Evolutionary conservation across 225 moss, liverwort and hornwort genomes (phyloP), one percentile per base, ranked within the genome.

Genomic region (Physcomitrium patens): DNA sequence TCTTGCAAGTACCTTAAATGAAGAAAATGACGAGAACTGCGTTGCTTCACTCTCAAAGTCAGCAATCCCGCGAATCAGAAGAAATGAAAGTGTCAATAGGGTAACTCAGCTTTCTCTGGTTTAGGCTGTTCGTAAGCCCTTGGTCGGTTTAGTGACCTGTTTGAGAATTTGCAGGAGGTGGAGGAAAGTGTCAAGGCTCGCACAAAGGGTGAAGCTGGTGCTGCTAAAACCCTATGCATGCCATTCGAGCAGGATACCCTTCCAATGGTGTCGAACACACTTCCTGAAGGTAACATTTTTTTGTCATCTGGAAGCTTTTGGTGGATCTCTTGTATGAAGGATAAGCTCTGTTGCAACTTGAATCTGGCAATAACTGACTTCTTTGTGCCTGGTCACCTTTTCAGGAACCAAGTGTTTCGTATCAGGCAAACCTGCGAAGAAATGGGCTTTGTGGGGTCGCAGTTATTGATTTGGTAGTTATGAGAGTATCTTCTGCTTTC

Each of bases 161-260:
- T 56, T 17, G 17, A 20, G 58, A 16, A 23, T 70, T 66, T 48
- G 52, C 71, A 94, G 96, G 91, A 81, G 70, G 92, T 97, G 31
- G 94, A 97, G 82, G 92, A 97, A 70, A 84, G 81, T 14, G 94
- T 97, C 60, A 97, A 97, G 80, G 85, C 83, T 44, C 86, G 83
- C 71, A 97, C 92, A 0, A 94, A 90, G 80, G 85, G 88, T 72
- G 96, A 94, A 64, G 78, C 80, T 7, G 96, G 94, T 47, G 94
- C 96, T 70, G 96, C 94, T 6, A 97, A 97, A 72, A 93, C 92
- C 62, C 90, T 97, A 13, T 97, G 96, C 79, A 94, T 94, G 94
- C 92, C 96, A 49, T 88, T 91, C 47, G 94, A 91, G 27, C 91
- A 97, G 80, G 91, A 88, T 3, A 86, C 88, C 27, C 82, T 97